Conservation (phyloP, 179 eudicot species). For the Silene noctiflora region DNA sequence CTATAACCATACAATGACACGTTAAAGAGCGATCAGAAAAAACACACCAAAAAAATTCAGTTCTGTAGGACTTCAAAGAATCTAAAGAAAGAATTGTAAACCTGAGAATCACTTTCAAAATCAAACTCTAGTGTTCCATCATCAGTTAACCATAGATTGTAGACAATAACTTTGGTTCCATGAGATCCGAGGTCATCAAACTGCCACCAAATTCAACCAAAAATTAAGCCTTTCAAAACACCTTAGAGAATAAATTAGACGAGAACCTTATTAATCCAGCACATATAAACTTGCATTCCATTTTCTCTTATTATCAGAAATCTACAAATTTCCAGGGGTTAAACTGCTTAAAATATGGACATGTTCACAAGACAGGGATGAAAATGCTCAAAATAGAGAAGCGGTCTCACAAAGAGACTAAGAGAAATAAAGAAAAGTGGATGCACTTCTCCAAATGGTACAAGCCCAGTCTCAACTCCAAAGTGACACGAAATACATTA, state of each 20-base stretch:
- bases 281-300: background rate
- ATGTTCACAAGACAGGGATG: background rate
- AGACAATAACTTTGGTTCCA: conserved; percentile 75
- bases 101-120: conserved; percentile 73
- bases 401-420: background rate
- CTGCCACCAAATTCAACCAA: conserved; percentile 39
- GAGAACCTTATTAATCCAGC: background rate
- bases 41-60: background rate
- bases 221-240: background rate
- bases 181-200: conserved; percentile 62
- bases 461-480: background rate
- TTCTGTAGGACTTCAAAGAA: background rate
- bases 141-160: conserved; percentile 72
- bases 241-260: background rate
- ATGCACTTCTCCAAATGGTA: background rate
- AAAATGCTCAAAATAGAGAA: background rate
- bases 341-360: background rate
- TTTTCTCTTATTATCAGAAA: background rate
- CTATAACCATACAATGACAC: conserved; percentile 31
- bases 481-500: background rate
- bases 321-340: too few species aligned
- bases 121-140: conserved; percentile 65
- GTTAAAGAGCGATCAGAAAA: background rate
- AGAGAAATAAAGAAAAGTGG: background rate
- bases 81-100: conserved; percentile 23